Conservation (phyloP, 305 asterid species). For the Fraxinus baroniana region DNA sequence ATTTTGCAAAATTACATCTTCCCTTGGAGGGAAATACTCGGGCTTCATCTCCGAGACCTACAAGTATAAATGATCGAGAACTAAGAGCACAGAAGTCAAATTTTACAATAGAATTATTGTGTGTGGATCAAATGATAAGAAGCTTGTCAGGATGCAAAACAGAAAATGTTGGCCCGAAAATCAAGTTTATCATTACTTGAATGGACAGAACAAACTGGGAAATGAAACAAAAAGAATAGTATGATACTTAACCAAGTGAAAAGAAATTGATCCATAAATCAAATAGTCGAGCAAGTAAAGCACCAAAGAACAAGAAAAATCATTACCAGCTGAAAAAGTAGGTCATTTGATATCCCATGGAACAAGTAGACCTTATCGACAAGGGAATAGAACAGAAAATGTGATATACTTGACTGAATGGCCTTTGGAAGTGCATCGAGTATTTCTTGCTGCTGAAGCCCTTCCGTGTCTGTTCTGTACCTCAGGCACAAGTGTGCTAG, state of each 20-base stretch:
- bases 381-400: slow-evolving; percentile 57
- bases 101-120: not conserved
- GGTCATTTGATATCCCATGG: slow-evolving; percentile 69
- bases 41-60: slow-evolving; percentile 88
- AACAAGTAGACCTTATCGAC: slow-evolving; percentile 73
- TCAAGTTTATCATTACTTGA: not conserved
- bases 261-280: not conserved
- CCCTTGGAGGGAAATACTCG: slow-evolving; percentile 77
- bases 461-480: slow-evolving; percentile 78
- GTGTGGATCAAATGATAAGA: not conserved
- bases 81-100: not conserved
- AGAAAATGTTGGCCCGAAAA: not conserved
- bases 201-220: not conserved
- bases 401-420: slow-evolving; percentile 63
- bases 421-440: slow-evolving; percentile 82
- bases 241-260: not conserved
- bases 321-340: slow-evolving; percentile 82
- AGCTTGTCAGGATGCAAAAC: not conserved
- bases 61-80: not conserved
- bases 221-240: not conserved
- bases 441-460: slow-evolving; percentile 76
- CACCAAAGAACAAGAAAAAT: not conserved
- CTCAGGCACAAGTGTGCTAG: slow-evolving; percentile 69
- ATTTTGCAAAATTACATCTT: slow-evolving; percentile 77
- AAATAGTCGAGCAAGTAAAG: not conserved